phyloP scores from a whole-genome alignment of 306 rosid species.

The Chamaecrista fasciculata region DNA sequence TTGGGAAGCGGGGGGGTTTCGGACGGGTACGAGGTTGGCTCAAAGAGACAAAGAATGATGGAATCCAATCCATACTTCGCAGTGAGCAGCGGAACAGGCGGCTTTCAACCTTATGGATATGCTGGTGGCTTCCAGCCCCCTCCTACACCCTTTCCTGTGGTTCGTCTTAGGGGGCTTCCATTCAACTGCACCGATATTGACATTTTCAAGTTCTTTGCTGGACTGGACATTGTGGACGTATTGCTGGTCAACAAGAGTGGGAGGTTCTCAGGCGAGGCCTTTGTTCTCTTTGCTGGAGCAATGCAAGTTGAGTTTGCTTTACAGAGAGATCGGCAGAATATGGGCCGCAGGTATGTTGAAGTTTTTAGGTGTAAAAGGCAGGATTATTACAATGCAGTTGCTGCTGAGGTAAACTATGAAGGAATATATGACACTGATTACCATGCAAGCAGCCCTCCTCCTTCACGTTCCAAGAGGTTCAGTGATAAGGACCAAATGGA shows the following conservation, averaged over 20 bases:
- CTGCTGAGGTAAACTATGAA: slow-evolving; percentile 78
- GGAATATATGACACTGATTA: slow-evolving; percentile 84
- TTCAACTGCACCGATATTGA: slow-evolving; percentile 94
- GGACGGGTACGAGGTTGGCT: slow-evolving; percentile 91
- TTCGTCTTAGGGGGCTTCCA: slow-evolving; percentile 97
- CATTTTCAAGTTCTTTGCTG: slow-evolving; percentile 93
- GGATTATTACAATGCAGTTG: slow-evolving; percentile 91
- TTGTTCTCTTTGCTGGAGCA: slow-evolving; percentile 89
- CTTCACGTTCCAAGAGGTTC: slow-evolving; percentile 72
- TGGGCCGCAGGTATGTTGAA: slow-evolving; percentile 96
- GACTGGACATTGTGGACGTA: slow-evolving; percentile 89
- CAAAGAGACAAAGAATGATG: slow-evolving; percentile 95
- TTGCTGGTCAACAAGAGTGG: slow-evolving; percentile 96
- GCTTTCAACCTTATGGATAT: slow-evolving; percentile 31
- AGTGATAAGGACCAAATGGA: slow-evolving; percentile 92
- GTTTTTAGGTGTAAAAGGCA: slow-evolving; percentile 95
- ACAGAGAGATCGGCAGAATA: slow-evolving; percentile 90
- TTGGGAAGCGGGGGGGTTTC: slow-evolving; percentile 92
- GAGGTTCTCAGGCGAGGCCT: slow-evolving; percentile 95
- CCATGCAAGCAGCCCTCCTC: slow-evolving; percentile 98
- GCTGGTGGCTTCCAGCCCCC: slow-evolving; percentile 27
- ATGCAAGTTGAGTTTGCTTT: slow-evolving; percentile 90
- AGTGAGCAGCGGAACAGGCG: slow-evolving; percentile 59
- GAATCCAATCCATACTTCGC: slow-evolving; percentile 88
- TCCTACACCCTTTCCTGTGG: slow-evolving; percentile 90